Evolutionary conservation across 2,329 filamentous ascomycete genomes (phyloP).

Genomic region (Arthrobotrys iridis): DNA sequence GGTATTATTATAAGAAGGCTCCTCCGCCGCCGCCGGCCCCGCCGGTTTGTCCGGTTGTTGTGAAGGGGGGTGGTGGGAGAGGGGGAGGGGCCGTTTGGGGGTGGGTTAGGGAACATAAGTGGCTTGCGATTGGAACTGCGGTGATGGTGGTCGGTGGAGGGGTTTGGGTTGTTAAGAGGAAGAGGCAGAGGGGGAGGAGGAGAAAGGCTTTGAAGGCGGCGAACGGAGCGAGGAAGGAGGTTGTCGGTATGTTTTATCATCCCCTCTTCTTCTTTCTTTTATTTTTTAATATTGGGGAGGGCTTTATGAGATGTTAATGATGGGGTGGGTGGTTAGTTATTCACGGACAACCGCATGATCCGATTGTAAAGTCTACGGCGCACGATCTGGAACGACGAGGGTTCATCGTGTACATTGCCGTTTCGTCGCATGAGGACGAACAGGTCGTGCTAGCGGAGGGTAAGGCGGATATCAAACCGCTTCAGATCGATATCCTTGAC

Average conservation of each 20-base stretch:
- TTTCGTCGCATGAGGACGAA: conserved; percentile 86
- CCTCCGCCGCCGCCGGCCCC: conserved; percentile 31
- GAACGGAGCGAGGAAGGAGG: conserved; percentile 87
- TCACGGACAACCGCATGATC: conserved; percentile 85
- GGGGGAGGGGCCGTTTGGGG: conserved; percentile 9
- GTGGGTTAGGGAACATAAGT: conserved; percentile 38
- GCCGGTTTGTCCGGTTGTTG: background rate
- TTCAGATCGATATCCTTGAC: conserved; percentile 84
- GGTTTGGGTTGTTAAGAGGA: conserved; percentile 70
- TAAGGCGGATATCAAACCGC: conserved; percentile 75
- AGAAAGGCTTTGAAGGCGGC: conserved; percentile 80
- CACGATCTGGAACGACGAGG: conserved; percentile 89
- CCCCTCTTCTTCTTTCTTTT: conserved; percentile 11
- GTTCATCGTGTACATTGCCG: conserved; percentile 92
- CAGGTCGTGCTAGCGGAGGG: conserved; percentile 75
- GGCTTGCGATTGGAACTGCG: conserved; percentile 14
- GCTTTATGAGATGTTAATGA: conserved; percentile 43
- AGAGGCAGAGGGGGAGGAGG: conserved; percentile 69
- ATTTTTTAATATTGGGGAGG: background rate
- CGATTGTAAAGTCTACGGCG: conserved; percentile 82
- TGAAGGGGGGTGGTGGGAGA: background rate
- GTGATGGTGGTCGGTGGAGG: conserved; percentile 45
- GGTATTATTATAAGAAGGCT: too few species aligned
- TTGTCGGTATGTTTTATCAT: conserved; percentile 68
- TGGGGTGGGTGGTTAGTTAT: conserved; percentile 69